These are phyloP conservation scores for Globisporangium paroecandrum DNA, from an alignment of 352 stramenopile genomes.

Conservation along the genomic window DNA sequence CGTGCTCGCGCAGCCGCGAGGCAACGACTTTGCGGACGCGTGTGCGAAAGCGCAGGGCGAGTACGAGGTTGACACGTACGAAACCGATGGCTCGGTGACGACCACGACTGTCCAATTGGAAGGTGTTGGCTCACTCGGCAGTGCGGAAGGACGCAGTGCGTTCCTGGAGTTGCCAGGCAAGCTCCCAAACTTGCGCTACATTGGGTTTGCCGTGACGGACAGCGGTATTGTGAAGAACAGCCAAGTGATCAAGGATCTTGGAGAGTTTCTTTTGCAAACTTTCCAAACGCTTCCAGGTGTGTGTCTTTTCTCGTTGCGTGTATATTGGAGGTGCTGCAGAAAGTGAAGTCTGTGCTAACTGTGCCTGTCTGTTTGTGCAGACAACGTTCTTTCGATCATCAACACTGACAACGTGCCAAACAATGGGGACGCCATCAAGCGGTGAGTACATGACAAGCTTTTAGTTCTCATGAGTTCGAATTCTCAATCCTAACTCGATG, in stretches of 20 bases:
- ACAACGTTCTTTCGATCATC: conserved; percentile 54
- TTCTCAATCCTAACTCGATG: neutral
- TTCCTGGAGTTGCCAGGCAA: conserved; percentile 27
- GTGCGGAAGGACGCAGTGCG: conserved; percentile 15
- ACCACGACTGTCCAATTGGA: conserved; percentile 36
- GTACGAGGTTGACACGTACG: conserved; percentile 71
- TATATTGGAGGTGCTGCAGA: neutral
- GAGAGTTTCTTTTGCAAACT: conserved; percentile 40
- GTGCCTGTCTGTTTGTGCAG: conserved; percentile 11
- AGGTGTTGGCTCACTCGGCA: conserved; percentile 26
- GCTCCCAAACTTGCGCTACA: conserved; percentile 17
- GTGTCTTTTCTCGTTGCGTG: neutral
- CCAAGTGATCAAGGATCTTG: conserved; percentile 44
- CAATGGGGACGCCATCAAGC: conserved; percentile 57
- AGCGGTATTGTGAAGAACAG: conserved; percentile 31
- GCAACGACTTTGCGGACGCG: conserved; percentile 45
- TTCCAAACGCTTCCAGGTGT: conserved; percentile 37
- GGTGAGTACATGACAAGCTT: neutral
- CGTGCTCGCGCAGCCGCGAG: conserved; percentile 62
- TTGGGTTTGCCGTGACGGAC: conserved; percentile 11
- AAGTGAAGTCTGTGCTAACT: neutral
- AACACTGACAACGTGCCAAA: conserved; percentile 77
- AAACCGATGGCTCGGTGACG: conserved; percentile 38
- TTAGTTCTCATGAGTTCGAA: neutral
- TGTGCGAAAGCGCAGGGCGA: conserved; percentile 27